Evolutionary conservation across 2,329 filamentous ascomycete species (phyloP).

Genomic region (Conoideocrella luteorostrata): DNA sequence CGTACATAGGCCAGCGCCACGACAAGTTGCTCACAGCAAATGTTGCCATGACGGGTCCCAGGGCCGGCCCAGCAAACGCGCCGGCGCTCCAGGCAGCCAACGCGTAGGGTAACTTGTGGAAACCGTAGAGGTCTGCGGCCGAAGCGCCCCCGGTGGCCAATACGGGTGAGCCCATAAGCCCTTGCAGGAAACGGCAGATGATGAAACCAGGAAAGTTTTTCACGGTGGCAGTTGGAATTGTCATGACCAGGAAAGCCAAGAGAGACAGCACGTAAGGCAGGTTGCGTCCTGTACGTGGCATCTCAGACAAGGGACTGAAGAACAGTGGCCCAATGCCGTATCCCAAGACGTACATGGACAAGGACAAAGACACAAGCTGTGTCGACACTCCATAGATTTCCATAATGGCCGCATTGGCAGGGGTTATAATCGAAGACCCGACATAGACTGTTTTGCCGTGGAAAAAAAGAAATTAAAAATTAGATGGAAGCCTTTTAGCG

Average conservation of each 20-base stretch:
- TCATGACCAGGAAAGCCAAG: constrained; percentile 50
- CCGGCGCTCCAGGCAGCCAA: constrained; percentile 1
- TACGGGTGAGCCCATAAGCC: constrained; percentile 16
- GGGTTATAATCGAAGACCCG: too few species aligned
- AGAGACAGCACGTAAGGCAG: constrained; percentile 51
- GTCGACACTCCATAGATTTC: constrained; percentile 41
- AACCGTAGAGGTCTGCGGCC: neutral
- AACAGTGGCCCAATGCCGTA: constrained; percentile 40
- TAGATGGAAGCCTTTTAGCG: too few species aligned
- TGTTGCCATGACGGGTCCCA: constrained; percentile 5
- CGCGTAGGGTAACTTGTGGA: neutral
- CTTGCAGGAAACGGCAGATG: constrained; percentile 23
- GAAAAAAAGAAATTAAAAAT: too few species aligned
- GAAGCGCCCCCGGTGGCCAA: neutral
- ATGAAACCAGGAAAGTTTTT: constrained; percentile 44
- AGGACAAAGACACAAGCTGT: constrained; percentile 42
- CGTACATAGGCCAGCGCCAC: constrained; percentile 53
- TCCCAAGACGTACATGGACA: constrained; percentile 50
- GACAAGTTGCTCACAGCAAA: constrained; percentile 43
- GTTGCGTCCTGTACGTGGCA: constrained; percentile 52
- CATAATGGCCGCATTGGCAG: too few species aligned
- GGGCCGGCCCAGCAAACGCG: neutral
- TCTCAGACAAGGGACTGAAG: constrained; percentile 51
- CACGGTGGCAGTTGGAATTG: constrained; percentile 45
- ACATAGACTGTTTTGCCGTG: too few species aligned